Percentiles rank a stretch among this genome's conserved stretches.
phyloP scores from a whole-genome alignment of 1,139 yeast species.

The Candida smagusa region DNA sequence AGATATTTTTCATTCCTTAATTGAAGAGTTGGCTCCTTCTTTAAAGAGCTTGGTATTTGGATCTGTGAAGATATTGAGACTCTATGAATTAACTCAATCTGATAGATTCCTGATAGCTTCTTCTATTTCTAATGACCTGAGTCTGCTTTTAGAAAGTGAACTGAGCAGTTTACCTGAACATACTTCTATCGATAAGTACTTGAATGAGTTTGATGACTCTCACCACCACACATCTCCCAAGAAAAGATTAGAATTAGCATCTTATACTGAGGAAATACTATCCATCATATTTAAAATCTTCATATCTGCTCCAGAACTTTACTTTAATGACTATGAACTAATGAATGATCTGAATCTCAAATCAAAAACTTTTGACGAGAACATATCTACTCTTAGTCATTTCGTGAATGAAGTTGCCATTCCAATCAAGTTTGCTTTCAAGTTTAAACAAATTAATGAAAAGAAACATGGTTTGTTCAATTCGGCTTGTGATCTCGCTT shows the following conservation, averaged over 20 bases:
- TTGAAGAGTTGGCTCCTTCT: slow-evolving; percentile 20
- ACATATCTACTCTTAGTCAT: slow-evolving; percentile 12
- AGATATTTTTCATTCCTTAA: slow-evolving; percentile 21
- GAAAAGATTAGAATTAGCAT: slow-evolving; percentile 7
- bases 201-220: slow-evolving; percentile 8
- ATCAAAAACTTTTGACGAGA: slow-evolving; percentile 6
- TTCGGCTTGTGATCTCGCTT: slow-evolving; percentile 34
- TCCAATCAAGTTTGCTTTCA: slow-evolving; percentile 36
- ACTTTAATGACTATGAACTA: slow-evolving; percentile 28
- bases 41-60: slow-evolving; percentile 31
- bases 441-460: slow-evolving; percentile 13
- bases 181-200: slow-evolving; percentile 9
- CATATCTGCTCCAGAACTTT: slow-evolving; percentile 31
- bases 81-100: slow-evolving; percentile 15
- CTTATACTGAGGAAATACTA: slow-evolving; percentile 31
- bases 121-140: slow-evolving; percentile 8
- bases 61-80: slow-evolving; percentile 27
- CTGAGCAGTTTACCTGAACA: slow-evolving; percentile 1
- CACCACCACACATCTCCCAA: neutral
- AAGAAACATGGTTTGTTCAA: slow-evolving; percentile 22
- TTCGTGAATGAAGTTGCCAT: slow-evolving; percentile 27
- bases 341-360: slow-evolving; percentile 21
- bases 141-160: slow-evolving; percentile 1
- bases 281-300: slow-evolving; percentile 38
- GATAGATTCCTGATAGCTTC: slow-evolving; percentile 6